A percentile compares a stretch with the other conserved stretches of the same genome.
Evolutionary conservation across 2,329 filamentous ascomycete genomes (phyloP).

Genomic region (Fusarium drepaniforme): DNA sequence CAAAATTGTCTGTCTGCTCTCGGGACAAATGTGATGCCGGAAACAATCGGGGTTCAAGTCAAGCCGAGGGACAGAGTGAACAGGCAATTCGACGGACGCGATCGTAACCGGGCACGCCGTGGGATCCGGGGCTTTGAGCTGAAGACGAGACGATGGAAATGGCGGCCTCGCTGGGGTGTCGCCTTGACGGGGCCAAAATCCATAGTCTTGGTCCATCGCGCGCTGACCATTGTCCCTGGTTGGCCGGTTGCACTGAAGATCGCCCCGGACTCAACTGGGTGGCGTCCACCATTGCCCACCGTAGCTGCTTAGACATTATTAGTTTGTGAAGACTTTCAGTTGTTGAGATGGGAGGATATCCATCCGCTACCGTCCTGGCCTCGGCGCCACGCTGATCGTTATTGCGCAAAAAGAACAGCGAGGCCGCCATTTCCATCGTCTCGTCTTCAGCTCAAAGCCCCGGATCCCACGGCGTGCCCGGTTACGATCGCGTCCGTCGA

Average conservation of each 20-base stretch:
- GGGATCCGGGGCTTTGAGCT: slow-evolving; percentile 12
- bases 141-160: slow-evolving; percentile 20
- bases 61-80: background rate
- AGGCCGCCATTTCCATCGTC: slow-evolving; percentile 12
- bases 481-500: background rate
- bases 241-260: slow-evolving; percentile 40
- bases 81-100: background rate
- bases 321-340: slow-evolving; percentile 27
- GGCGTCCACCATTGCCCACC: slow-evolving; percentile 41
- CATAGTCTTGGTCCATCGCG: slow-evolving; percentile 33
- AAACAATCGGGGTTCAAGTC: slow-evolving; percentile 10
- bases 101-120: background rate
- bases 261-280: slow-evolving; percentile 43
- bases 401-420: slow-evolving; percentile 19
- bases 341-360: slow-evolving; percentile 22
- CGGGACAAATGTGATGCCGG: background rate
- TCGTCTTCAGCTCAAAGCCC: slow-evolving; percentile 16
- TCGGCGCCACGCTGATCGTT: slow-evolving; percentile 36
- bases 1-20: background rate
- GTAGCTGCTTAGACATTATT: slow-evolving; percentile 29
- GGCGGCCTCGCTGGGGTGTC: slow-evolving; percentile 42
- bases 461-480: slow-evolving; percentile 7
- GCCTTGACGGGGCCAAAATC: slow-evolving; percentile 26
- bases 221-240: slow-evolving; percentile 30
- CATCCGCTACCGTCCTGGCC: slow-evolving; percentile 28